Conservation (phyloP, 2,329 filamentous ascomycete genomes). For the Aureobasidium sp. region DNA sequence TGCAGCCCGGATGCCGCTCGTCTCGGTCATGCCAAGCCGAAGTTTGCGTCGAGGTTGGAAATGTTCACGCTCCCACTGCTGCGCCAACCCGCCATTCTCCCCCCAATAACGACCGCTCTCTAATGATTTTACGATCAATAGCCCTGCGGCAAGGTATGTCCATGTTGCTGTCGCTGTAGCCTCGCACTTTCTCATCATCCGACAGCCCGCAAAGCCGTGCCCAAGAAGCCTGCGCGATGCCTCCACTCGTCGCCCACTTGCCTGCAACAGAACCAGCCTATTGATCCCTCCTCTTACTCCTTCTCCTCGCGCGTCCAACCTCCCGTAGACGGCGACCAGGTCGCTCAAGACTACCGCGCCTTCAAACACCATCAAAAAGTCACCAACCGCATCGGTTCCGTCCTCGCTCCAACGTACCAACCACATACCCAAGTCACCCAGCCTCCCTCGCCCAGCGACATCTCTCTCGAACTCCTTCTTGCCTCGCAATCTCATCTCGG, state of each 20-base stretch:
- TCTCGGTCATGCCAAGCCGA: too few species aligned
- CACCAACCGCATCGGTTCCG: slow-evolving; percentile 33
- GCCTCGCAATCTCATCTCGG: slow-evolving; percentile 83
- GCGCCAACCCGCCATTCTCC: neutral
- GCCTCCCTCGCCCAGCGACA: slow-evolving; percentile 69
- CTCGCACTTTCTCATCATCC: slow-evolving; percentile 10
- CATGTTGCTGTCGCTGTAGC: neutral
- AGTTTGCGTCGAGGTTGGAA: slow-evolving; percentile 1
- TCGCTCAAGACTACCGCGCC: slow-evolving; percentile 37
- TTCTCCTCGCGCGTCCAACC: slow-evolving; percentile 22
- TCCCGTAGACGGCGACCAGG: slow-evolving; percentile 22
- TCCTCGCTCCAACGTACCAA: slow-evolving; percentile 49
- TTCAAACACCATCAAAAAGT: slow-evolving; percentile 37
- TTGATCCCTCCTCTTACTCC: slow-evolving; percentile 21
- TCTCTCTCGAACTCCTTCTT: slow-evolving; percentile 86
- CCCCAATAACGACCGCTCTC: neutral
- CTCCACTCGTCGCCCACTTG: slow-evolving; percentile 27
- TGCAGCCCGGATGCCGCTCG: too few species aligned
- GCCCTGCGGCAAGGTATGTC: slow-evolving; percentile 34
- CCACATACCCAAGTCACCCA: slow-evolving; percentile 60
- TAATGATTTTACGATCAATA: slow-evolving; percentile 40
- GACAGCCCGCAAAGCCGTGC: slow-evolving; percentile 35
- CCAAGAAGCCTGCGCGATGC: slow-evolving; percentile 25
- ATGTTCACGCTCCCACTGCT: neutral
- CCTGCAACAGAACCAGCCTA: neutral